phyloP scores from a whole-genome alignment of 2,329 filamentous ascomycete species.

The Didymellaceae sp. region DNA sequence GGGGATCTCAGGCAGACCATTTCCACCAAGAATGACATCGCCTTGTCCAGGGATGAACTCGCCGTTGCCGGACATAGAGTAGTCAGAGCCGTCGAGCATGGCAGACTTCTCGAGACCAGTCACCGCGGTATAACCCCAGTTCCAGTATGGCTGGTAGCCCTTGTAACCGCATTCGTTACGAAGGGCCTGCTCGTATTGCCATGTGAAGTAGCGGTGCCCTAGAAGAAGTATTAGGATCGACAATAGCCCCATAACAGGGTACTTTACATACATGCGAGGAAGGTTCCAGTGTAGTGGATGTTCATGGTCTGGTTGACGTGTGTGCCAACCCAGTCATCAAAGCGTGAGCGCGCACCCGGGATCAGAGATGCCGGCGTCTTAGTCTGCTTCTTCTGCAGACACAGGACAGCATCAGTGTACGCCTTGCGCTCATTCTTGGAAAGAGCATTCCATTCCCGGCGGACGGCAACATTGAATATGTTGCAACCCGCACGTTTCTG shows the following conservation, averaged over 20 bases:
- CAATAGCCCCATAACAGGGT: no score
- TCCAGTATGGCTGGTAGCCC: conserved; percentile 56
- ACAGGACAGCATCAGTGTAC: conserved; percentile 48
- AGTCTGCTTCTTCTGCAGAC: conserved; percentile 37
- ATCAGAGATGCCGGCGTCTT: conserved; percentile 36
- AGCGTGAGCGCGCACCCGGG: conserved; percentile 42
- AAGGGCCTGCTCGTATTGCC: conserved; percentile 51
- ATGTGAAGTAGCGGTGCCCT: conserved; percentile 52
- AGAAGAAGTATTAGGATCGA: conserved; percentile 12
- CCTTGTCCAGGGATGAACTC: conserved; percentile 38
- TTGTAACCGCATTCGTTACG: conserved; percentile 52
- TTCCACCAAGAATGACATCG: conserved; percentile 31
- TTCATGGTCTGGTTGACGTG: conserved; percentile 45
- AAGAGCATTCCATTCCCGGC: conserved; percentile 38
- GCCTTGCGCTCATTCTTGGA: conserved; percentile 38
- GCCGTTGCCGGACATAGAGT: conserved; percentile 56
- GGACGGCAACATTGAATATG: conserved; percentile 33
- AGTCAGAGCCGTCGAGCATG: conserved; percentile 62
- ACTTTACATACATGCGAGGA: conserved; percentile 16
- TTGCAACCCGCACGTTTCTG: conserved; percentile 35
- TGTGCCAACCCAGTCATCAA: conserved; percentile 49
- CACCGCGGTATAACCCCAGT: conserved; percentile 59
- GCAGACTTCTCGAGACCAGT: conserved; percentile 54
- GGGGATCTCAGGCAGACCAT: conserved; percentile 32
- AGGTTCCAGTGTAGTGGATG: conserved; percentile 46